Evolutionary conservation across 805 yeast species (phyloP), one percentile per base, ranked within the genome.

Genomic region (Pichia pseudocactophila): DNA sequence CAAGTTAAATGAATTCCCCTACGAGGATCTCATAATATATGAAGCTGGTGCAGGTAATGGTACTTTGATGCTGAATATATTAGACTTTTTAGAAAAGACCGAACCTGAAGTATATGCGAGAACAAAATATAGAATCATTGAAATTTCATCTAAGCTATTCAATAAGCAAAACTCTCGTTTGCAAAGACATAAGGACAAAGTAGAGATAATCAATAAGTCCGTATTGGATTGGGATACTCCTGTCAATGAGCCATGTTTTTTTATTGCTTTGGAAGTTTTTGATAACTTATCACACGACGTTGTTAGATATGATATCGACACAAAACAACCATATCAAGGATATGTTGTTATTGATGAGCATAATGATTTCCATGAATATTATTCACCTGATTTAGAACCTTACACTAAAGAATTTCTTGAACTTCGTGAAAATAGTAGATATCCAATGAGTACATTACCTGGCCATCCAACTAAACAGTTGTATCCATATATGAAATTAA

Each of bases 31-130:
- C 37, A 70, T 76, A 7, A 82, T 86, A 20, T 87, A 85, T 61
- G 96, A 87, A 61, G 76, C 84, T 70, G 96, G 95, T 45, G 95
- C 88, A 17, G 95, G 95, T 50, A 86, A 86, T 54, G 95, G 95
- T 34, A 85, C 94, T 0, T 61, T 86, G 46, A 86, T 87, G 95
- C 58, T 70, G 41, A 81, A 85, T 53, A 73, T 86, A 10, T 60
- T 86, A 48, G 78, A 80, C 53, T 85, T 70, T 56, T 70, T 86
- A 46, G 66, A 74, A 47, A 63, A 62, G 22, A 65, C 71, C 17
- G 80, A 81, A 49, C 89, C 94, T 0, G 88, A 82, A 31, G 77
- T 85, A n/a, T 86, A 84, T 57, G 59, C 64, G 11, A 67, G 76
- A 31, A 80, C 87, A 0, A 70, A 71, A 50, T 86, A 86, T 56